A percentile compares a stretch with the other conserved stretches of the same genome.
Evolutionary conservation across 2,329 filamentous ascomycete genomes (phyloP).

Genomic region (Microcyclospora tardicrescens): DNA sequence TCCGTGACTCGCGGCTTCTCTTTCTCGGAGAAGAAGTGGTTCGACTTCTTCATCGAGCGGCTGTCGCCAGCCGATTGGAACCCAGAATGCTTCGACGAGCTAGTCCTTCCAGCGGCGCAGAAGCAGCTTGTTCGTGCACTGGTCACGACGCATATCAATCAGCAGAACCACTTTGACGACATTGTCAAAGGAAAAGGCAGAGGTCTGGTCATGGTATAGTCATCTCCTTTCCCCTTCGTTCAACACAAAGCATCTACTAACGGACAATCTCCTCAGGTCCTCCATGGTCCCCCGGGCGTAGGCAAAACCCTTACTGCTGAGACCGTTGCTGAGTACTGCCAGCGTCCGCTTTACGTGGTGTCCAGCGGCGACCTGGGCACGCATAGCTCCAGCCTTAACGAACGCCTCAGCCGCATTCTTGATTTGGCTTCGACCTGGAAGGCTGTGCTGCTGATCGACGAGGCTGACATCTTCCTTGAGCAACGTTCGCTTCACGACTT

Average conservation of each 20-base stretch:
- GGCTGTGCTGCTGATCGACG: constrained; percentile 73
- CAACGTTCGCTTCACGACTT: constrained; percentile 70
- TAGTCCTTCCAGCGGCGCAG: constrained; percentile 20
- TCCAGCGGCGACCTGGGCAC: constrained; percentile 36
- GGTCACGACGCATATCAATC: constrained; percentile 18
- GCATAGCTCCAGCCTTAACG: constrained; percentile 35
- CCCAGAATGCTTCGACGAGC: constrained; percentile 18
- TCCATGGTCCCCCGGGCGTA: constrained; percentile 34
- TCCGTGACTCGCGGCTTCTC: constrained; percentile 24
- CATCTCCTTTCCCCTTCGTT: too few species aligned
- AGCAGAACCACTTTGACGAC: constrained; percentile 17
- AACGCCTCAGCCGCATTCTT: constrained; percentile 41
- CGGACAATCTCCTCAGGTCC: constrained; percentile 6
- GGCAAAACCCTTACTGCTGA: constrained; percentile 43
- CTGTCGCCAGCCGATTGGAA: constrained; percentile 20
- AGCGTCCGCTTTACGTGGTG: constrained; percentile 38
- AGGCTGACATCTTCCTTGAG: constrained; percentile 73
- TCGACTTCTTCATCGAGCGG: constrained; percentile 24
- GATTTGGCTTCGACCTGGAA: constrained; percentile 78
- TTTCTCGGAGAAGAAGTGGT: constrained; percentile 23
- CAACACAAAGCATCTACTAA: too few species aligned
- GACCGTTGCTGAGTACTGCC: constrained; percentile 38
- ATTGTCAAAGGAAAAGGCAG: constrained; percentile 27
- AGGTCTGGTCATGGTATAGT: constrained; percentile 22
- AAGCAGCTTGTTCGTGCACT: constrained; percentile 22